phyloP scores from a whole-genome alignment of 768 basidiomycete species.

The Phlebiopsis flavidoalba region DNA sequence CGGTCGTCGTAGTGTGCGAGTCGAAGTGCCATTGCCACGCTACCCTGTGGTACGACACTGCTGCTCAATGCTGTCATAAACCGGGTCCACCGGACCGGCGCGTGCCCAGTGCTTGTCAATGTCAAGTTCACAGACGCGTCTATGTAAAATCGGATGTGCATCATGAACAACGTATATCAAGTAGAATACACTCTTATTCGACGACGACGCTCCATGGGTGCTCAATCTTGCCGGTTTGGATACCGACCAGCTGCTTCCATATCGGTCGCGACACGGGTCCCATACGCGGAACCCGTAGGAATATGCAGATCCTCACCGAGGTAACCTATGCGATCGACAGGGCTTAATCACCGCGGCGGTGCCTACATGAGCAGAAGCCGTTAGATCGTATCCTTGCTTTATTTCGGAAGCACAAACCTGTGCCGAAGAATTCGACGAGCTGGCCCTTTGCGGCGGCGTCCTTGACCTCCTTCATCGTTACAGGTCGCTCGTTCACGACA shows the following conservation, averaged over 20 bases:
- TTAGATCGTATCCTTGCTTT: slow-evolving; percentile 1
- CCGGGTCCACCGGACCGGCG: background rate
- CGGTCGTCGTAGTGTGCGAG: background rate
- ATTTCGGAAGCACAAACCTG: slow-evolving; percentile 22
- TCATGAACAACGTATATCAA: background rate
- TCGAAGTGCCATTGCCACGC: slow-evolving; percentile 4
- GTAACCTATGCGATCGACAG: slow-evolving; percentile 55
- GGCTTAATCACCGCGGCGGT: slow-evolving; percentile 50
- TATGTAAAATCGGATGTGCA: background rate
- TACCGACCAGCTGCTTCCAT: slow-evolving; percentile 45
- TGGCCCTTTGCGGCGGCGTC: slow-evolving; percentile 35
- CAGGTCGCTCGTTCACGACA: slow-evolving; percentile 58
- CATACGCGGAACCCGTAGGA: slow-evolving; percentile 65
- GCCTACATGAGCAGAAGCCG: slow-evolving; percentile 22
- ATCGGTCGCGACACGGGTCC: slow-evolving; percentile 56
- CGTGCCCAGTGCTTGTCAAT: background rate
- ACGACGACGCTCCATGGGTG: slow-evolving; percentile 77
- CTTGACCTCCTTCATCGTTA: slow-evolving; percentile 75
- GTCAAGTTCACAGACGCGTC: background rate
- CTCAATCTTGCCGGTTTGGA: slow-evolving; percentile 72
- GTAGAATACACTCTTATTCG: slow-evolving; percentile 14
- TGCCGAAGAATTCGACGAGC: slow-evolving; percentile 46
- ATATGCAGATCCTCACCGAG: slow-evolving; percentile 47
- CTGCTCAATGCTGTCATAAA: slow-evolving; percentile 1
- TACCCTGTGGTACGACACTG: background rate